Evolutionary conservation across 2,329 filamentous ascomycete genomes (phyloP).

Genomic region (Exophiala aquamarina): DNA sequence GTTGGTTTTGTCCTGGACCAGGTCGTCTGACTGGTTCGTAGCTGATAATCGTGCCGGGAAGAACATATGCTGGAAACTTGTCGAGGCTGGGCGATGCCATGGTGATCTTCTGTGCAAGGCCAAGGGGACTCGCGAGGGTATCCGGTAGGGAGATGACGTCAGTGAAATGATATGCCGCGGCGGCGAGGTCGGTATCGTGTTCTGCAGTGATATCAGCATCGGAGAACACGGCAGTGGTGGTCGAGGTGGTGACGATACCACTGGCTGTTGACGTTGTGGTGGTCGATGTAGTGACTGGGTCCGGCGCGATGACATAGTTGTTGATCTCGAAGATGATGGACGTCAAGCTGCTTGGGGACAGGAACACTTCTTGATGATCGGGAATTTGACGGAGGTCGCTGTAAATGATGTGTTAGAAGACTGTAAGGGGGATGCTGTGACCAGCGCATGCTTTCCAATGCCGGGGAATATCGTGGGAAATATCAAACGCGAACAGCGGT

Average conservation of each 20-base stretch:
- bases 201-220: too few species aligned
- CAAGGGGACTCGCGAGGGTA: slow-evolving; percentile 14
- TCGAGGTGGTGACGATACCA: slow-evolving; percentile 10
- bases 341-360: slow-evolving; percentile 79
- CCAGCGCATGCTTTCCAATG: too few species aligned
- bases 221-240: slow-evolving; percentile 23
- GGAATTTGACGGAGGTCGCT: slow-evolving; percentile 30
- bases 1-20: slow-evolving; percentile 18
- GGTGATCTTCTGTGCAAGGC: slow-evolving; percentile 1
- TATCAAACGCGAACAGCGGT: too few species aligned
- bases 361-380: slow-evolving; percentile 86
- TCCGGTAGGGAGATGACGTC: slow-evolving; percentile 44
- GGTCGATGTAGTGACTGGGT: neutral
- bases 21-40: slow-evolving; percentile 4
- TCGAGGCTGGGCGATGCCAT: slow-evolving; percentile 17
- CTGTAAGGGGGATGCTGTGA: too few species aligned
- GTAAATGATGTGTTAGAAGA: neutral
- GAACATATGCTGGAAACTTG: slow-evolving; percentile 21
- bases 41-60: slow-evolving; percentile 22
- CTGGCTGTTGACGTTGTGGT: neutral
- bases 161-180: slow-evolving; percentile 46
- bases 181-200: slow-evolving; percentile 14
- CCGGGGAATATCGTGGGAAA: too few species aligned
- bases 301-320: slow-evolving; percentile 62
- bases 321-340: slow-evolving; percentile 89